Evolutionary conservation across 352 stramenopile species (phyloP).

Genomic region (Thalassiosira mediterranea): DNA sequence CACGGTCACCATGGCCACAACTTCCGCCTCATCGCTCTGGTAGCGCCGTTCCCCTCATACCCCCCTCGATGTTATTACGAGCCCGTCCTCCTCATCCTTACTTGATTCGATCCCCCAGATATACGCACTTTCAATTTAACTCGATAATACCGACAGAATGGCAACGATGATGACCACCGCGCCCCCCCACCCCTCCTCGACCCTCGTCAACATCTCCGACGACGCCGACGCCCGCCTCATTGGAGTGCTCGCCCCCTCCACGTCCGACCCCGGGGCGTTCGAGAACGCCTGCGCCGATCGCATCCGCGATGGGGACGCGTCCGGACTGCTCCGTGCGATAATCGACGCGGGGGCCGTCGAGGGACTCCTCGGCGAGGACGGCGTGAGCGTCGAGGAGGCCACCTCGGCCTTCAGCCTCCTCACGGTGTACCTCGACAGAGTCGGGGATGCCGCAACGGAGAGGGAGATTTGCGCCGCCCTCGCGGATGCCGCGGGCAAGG

Average conservation of each 20-base stretch:
- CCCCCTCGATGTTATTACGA: no score
- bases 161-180: conserved; percentile 11
- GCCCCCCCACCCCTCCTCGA: conserved; percentile 60
- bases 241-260: conserved; percentile 48
- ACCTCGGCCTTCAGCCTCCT: conserved; percentile 66
- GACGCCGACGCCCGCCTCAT: conserved; percentile 77
- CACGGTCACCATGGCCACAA: background rate
- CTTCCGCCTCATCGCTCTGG: background rate
- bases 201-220: conserved; percentile 78
- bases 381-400: conserved; percentile 59
- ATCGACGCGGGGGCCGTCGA: conserved; percentile 48
- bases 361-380: conserved; percentile 33
- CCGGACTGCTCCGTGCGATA: conserved; percentile 59
- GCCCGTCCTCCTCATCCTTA: background rate
- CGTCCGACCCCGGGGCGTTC: conserved; percentile 46
- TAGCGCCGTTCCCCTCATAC: conserved; percentile 1
- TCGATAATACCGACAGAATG: background rate
- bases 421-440: conserved; percentile 65
- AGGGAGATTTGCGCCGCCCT: conserved; percentile 48
- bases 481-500: conserved; percentile 41
- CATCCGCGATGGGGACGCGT: conserved; percentile 60
- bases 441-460: conserved; percentile 26
- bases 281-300: conserved; percentile 50
- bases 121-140: background rate
- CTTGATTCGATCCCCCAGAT: background rate